These are phyloP conservation scores for Pleurozium schreberi DNA, from an alignment of 225 moss, liverwort and hornwort species.

Conservation along the genomic window DNA sequence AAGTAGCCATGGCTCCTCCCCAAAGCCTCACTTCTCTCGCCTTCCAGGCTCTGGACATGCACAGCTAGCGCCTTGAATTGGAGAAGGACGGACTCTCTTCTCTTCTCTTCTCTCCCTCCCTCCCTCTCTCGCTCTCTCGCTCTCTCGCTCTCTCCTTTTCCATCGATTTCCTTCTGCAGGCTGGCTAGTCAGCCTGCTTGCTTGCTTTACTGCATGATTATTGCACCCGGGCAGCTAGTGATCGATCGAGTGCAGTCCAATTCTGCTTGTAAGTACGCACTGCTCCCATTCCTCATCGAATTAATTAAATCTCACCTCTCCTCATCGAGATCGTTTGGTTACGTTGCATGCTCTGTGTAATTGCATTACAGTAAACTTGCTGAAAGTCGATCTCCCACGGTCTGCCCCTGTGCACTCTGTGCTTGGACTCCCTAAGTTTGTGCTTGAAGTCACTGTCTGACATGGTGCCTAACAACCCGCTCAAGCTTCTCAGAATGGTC, in stretches of 20 bases:
- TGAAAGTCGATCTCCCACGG: too few species aligned
- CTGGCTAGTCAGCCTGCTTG: neutral
- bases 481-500: neutral
- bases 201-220: too few species aligned
- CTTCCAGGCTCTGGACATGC: neutral
- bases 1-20: neutral
- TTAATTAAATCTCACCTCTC: neutral
- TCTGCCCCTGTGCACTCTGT: neutral
- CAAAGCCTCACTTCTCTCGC: neutral
- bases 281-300: neutral
- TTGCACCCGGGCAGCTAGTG: neutral
- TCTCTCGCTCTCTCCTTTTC: neutral
- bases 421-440: neutral
- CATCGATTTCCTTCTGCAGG: neutral
- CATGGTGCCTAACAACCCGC: too few species aligned
- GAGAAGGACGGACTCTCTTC: too few species aligned
- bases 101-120: too few species aligned
- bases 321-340: neutral
- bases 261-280: neutral
- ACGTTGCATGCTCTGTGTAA: too few species aligned
- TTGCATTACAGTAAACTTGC: too few species aligned
- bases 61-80: too few species aligned
- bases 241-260: neutral
- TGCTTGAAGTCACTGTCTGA: neutral
- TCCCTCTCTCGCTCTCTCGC: too few species aligned